A percentile compares a stretch with the other conserved stretches of the same genome.
These are phyloP conservation scores for Oehlia diaphana DNA, from an alignment of 192 early-diverging fungal species.

Conservation along the genomic window DNA sequence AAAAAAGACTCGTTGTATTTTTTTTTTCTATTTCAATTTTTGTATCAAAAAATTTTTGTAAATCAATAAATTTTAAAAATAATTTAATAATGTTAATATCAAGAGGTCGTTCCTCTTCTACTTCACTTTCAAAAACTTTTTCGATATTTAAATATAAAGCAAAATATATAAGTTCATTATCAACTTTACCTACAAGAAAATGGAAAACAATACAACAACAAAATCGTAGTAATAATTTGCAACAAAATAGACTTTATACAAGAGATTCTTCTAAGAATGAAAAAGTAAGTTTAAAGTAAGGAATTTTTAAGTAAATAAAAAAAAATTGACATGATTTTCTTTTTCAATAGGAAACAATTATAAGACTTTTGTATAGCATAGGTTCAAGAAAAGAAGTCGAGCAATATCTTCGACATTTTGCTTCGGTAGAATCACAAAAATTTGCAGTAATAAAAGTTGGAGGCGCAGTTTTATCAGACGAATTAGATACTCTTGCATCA, in stretches of 20 bases:
- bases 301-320: too few relatives aligned
- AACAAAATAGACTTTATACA: conserved; percentile 9
- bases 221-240: not conserved
- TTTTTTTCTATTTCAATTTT: not conserved
- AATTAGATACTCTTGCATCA: conserved; percentile 91
- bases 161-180: not conserved
- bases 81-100: conserved; percentile 27
- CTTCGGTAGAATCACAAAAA: conserved; percentile 97
- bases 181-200: not conserved
- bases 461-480: conserved; percentile 93
- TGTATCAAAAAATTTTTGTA: not conserved
- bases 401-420: conserved; percentile 96
- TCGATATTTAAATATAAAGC: not conserved
- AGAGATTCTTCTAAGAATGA: conserved; percentile 7
- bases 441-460: conserved; percentile 99
- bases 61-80: not conserved
- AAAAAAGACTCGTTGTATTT: not conserved
- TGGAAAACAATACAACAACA: not conserved
- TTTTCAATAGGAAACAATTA: conserved; percentile 72
- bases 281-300: conserved; percentile 15
- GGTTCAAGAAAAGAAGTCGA: conserved; percentile 99
- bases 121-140: not conserved
- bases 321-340: not conserved
- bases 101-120: not conserved
- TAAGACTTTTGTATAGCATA: conserved; percentile 94